Evolutionary conservation across 495 filamentous ascomycete species (phyloP).

Genomic region (Penicillium steckii): DNA sequence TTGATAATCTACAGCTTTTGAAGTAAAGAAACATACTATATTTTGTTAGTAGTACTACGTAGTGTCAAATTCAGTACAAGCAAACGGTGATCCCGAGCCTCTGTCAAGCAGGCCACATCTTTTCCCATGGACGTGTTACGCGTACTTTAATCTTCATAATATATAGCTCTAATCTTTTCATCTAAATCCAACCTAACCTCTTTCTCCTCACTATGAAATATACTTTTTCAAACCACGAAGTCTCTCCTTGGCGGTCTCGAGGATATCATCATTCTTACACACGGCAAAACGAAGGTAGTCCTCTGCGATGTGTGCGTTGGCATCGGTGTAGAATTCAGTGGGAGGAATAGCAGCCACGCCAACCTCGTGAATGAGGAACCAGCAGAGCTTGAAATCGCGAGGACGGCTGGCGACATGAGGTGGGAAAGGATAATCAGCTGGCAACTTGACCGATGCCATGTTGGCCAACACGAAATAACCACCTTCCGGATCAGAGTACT

Average conservation of each 20-base stretch:
- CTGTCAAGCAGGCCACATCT: too few species aligned
- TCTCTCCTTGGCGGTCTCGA: conserved; percentile 88
- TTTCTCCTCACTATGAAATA: conserved; percentile 47
- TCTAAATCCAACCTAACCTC: background rate
- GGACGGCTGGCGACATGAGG: conserved; percentile 80
- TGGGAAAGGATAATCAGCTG: conserved; percentile 80
- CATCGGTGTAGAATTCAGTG: conserved; percentile 90
- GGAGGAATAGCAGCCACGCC: conserved; percentile 95
- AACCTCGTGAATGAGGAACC: conserved; percentile 95
- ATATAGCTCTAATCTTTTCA: background rate
- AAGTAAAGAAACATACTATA: too few species aligned
- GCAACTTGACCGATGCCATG: conserved; percentile 78
- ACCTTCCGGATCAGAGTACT: conserved; percentile 89
- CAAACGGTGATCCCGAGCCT: too few species aligned
- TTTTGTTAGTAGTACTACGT: too few species aligned
- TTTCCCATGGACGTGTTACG: too few species aligned
- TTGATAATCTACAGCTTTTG: too few species aligned
- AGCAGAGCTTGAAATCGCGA: conserved; percentile 88
- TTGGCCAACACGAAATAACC: conserved; percentile 97
- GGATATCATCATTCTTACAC: conserved; percentile 88
- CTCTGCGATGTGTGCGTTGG: conserved; percentile 80
- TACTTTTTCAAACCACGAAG: conserved; percentile 84
- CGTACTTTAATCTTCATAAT: background rate
- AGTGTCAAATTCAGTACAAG: too few species aligned
- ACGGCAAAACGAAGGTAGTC: conserved; percentile 95